Conservation (phyloP, 805 yeast genomes). For the Priceomyces melissophilus region DNA sequence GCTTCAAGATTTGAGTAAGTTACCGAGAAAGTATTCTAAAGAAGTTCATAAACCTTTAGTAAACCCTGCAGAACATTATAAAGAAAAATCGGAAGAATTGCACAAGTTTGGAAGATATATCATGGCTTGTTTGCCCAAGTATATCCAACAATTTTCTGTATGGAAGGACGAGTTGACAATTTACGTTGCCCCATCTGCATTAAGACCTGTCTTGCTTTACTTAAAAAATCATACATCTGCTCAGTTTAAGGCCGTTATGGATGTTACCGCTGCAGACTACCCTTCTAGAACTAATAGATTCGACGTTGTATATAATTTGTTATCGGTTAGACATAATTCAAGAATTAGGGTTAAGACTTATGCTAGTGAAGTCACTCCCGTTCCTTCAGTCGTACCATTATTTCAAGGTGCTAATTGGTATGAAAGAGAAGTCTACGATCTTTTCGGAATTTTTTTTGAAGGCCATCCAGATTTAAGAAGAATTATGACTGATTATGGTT, state of each 20-base stretch:
- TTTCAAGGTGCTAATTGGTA: slow-evolving; percentile 86
- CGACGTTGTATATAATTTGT: slow-evolving; percentile 80
- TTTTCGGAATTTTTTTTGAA: slow-evolving; percentile 84
- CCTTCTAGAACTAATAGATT: slow-evolving; percentile 82
- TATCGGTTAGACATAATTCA: slow-evolving; percentile 79
- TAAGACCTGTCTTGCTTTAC: slow-evolving; percentile 67
- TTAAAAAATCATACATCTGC: slow-evolving; percentile 75
- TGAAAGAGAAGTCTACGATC: slow-evolving; percentile 85
- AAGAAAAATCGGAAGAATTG: slow-evolving; percentile 62
- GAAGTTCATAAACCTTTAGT: slow-evolving; percentile 48
- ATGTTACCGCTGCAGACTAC: slow-evolving; percentile 83
- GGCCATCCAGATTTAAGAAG: slow-evolving; percentile 88
- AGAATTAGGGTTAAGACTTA: slow-evolving; percentile 86
- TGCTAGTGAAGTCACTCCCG: slow-evolving; percentile 78
- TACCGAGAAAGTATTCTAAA: slow-evolving; percentile 35
- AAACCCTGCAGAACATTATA: slow-evolving; percentile 76
- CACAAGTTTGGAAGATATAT: slow-evolving; percentile 80
- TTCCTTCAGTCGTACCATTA: slow-evolving; percentile 71
- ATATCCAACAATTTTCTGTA: slow-evolving; percentile 76
- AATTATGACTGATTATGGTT: slow-evolving; percentile 88
- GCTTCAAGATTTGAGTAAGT: slow-evolving; percentile 30
- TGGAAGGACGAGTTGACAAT: slow-evolving; percentile 88
- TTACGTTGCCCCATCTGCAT: slow-evolving; percentile 70
- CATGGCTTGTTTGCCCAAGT: slow-evolving; percentile 77
- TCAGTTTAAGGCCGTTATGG: slow-evolving; percentile 75